These are phyloP conservation scores for Acephala macrosclerotiorum DNA, from an alignment of 2,329 filamentous ascomycete species.

Conservation along the genomic window DNA sequence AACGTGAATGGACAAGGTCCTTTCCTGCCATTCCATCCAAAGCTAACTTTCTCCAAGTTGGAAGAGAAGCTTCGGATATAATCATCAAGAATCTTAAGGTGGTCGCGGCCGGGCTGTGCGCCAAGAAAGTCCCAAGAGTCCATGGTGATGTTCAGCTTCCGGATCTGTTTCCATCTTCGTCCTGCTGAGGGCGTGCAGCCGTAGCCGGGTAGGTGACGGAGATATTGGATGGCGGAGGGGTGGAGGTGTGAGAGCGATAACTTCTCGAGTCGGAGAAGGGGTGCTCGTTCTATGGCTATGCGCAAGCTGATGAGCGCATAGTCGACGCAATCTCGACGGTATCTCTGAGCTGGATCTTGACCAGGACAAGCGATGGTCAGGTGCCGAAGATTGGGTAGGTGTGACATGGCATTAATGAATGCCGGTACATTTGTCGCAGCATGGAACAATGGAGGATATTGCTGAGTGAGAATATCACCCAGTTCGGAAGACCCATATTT, in stretches of 20 bases:
- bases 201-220: constrained; percentile 77
- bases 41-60: constrained; percentile 73
- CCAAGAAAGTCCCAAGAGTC: constrained; percentile 72
- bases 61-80: constrained; percentile 77
- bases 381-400: constrained; percentile 74
- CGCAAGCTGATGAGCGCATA: constrained; percentile 88
- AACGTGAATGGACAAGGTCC: constrained; percentile 79
- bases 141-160: constrained; percentile 74
- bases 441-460: constrained; percentile 90
- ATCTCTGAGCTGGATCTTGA: constrained; percentile 72
- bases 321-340: constrained; percentile 81
- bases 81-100: constrained; percentile 80
- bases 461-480: constrained; percentile 81
- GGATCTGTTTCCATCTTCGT: constrained; percentile 80
- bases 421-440: constrained; percentile 86
- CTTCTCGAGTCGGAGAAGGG: constrained; percentile 69
- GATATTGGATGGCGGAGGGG: constrained; percentile 76
- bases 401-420: constrained; percentile 77
- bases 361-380: constrained; percentile 80
- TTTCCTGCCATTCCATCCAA: constrained; percentile 77
- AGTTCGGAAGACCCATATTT: constrained; percentile 84
- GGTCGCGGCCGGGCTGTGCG: constrained; percentile 67
- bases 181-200: constrained; percentile 76
- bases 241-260: constrained; percentile 79
- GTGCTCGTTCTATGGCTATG: constrained; percentile 80